Conservation (phyloP, 176 grass and related monocot genomes). For the Saccharum spontaneum region DNA sequence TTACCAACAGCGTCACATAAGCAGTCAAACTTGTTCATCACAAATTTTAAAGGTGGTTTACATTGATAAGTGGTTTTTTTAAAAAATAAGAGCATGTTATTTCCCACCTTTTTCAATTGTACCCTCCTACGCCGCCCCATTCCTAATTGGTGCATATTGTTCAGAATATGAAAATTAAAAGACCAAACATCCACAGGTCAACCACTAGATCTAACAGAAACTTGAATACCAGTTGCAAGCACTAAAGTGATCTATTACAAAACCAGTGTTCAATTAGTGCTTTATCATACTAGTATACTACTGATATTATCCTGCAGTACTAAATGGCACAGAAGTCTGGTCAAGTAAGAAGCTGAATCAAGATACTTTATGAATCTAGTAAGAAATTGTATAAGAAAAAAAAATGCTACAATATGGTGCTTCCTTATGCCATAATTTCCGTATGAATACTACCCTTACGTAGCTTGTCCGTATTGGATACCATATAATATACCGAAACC, state of each 20-base stretch:
- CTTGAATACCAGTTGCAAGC: slow-evolving; percentile 4
- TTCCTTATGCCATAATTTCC: background rate
- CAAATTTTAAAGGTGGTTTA: background rate
- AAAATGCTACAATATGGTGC: background rate
- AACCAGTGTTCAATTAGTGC: background rate
- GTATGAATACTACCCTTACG: background rate
- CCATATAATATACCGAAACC: background rate
- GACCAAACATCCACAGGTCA: background rate
- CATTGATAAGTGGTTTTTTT: background rate
- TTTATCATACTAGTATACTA: background rate
- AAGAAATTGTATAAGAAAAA: background rate
- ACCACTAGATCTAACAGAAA: background rate
- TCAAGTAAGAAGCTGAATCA: background rate
- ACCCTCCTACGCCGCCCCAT: background rate
- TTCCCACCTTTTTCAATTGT: background rate
- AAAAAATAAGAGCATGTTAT: background rate
- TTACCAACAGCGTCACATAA: slow-evolving; percentile 7
- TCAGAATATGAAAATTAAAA: background rate
- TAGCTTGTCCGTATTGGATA: background rate
- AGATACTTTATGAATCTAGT: background rate
- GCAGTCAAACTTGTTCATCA: background rate
- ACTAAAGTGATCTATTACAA: background rate
- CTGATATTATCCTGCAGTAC: background rate
- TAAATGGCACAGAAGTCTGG: background rate
- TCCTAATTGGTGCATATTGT: background rate